These are phyloP conservation scores for Thalassiosira sp. DNA, from an alignment of 352 stramenopile genomes.

Conservation along the genomic window DNA sequence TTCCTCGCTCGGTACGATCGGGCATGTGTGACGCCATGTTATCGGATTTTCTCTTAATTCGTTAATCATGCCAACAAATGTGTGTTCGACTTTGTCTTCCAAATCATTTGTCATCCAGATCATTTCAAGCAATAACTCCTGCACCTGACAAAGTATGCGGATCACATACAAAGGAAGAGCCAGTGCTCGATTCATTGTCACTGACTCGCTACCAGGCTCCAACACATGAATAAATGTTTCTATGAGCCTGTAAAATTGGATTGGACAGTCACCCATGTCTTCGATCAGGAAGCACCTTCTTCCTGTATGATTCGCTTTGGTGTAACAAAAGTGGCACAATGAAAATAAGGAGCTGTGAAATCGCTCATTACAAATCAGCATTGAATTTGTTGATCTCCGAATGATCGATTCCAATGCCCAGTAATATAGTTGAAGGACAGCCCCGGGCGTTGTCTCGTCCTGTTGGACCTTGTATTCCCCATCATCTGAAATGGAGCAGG, in stretches of 20 bases:
- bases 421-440: slow-evolving; percentile 58
- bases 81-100: slow-evolving; percentile 7
- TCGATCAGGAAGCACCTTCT: slow-evolving; percentile 23
- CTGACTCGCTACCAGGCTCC: background rate
- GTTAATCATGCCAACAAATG: slow-evolving; percentile 27
- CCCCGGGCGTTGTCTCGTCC: slow-evolving; percentile 6
- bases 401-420: slow-evolving; percentile 55
- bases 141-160: slow-evolving; percentile 15
- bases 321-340: slow-evolving; percentile 47
- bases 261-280: slow-evolving; percentile 43
- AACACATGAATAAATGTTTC: slow-evolving; percentile 52
- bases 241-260: slow-evolving; percentile 58
- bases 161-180: slow-evolving; percentile 22
- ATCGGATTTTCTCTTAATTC: slow-evolving; percentile 21
- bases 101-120: slow-evolving; percentile 23
- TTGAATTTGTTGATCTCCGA: slow-evolving; percentile 17
- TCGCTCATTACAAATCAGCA: slow-evolving; percentile 32
- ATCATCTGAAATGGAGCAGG: background rate
- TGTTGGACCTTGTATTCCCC: slow-evolving; percentile 5
- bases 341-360: slow-evolving; percentile 62
- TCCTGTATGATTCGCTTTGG: slow-evolving; percentile 30
- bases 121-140: slow-evolving; percentile 26
- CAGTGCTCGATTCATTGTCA: background rate
- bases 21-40: slow-evolving; percentile 15
- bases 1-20: slow-evolving; percentile 3